phyloP scores from a whole-genome alignment of 116 monocot species.

The Cymodocea nodosa region DNA sequence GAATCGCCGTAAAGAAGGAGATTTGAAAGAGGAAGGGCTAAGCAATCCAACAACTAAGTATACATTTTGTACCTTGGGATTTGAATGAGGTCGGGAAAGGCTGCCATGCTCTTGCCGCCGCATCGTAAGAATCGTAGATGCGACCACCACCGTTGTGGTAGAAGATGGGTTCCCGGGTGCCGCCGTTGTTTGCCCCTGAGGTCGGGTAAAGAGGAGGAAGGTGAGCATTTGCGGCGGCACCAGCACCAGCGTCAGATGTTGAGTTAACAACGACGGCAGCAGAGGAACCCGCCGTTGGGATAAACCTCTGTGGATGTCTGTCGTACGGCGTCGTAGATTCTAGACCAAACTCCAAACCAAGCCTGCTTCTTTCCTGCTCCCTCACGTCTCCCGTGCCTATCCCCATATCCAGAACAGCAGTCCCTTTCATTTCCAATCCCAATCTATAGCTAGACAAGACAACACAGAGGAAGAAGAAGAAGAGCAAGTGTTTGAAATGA shows the following conservation, averaged over 20 bases:
- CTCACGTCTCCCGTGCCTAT: neutral
- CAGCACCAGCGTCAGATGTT: too few relatives aligned
- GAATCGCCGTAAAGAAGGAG: neutral
- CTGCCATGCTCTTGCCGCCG: conserved; percentile 8
- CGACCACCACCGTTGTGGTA: conserved; percentile 2
- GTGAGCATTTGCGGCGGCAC: neutral
- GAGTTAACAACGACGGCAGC: too few relatives aligned
- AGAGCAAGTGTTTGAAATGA: neutral
- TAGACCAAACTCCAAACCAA: conserved; percentile 9
- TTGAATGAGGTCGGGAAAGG: conserved; percentile 6
- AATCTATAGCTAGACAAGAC: neutral
- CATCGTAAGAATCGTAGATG: conserved; percentile 3
- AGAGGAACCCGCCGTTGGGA: conserved; percentile 1
- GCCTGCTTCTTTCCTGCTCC: neutral
- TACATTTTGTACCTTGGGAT: neutral
- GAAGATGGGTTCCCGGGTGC: conserved; percentile 1
- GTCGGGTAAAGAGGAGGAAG: conserved; percentile 5
- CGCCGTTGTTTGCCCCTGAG: neutral
- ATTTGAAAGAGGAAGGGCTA: neutral
- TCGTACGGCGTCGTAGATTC: neutral
- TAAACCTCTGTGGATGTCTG: conserved; percentile 11
- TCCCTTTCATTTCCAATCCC: neutral
- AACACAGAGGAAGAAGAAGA: neutral
- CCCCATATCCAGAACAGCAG: neutral
- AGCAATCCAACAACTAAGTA: too few relatives aligned